Evolutionary conservation across 805 yeast genomes (phyloP).

Genomic region (Suhomyces pyralidae): DNA sequence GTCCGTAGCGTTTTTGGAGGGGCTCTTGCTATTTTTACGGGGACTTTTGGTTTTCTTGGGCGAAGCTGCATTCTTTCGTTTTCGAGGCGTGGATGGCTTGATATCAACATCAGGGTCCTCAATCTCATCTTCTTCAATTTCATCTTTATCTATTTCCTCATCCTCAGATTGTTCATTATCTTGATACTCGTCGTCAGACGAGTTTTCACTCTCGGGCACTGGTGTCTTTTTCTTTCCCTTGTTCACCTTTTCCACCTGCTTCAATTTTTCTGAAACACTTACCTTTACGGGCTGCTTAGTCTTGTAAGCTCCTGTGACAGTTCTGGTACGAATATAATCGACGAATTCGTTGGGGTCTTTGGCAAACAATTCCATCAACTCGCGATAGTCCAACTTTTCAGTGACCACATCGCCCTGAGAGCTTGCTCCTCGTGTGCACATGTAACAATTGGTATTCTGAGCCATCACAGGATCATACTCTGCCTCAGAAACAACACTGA

Average conservation of each 20-base stretch:
- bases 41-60: constrained; percentile 15
- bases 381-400: constrained; percentile 39
- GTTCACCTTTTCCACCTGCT: neutral
- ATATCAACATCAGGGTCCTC: neutral
- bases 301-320: constrained; percentile 25
- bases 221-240: neutral
- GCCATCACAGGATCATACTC: constrained; percentile 30
- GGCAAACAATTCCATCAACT: constrained; percentile 19
- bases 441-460: constrained; percentile 31
- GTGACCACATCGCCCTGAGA: constrained; percentile 31
- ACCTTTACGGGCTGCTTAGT: constrained; percentile 5
- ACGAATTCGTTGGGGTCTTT: constrained; percentile 28
- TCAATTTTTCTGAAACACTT: constrained; percentile 1
- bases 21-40: constrained; percentile 8
- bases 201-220: neutral
- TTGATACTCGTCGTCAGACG: neutral
- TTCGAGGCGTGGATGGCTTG: neutral
- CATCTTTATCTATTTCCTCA: constrained; percentile 11
- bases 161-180: neutral
- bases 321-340: constrained; percentile 24
- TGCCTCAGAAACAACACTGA: constrained; percentile 39
- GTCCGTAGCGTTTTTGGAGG: neutral
- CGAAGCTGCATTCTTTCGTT: constrained; percentile 22
- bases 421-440: constrained; percentile 45
- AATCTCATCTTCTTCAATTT: constrained; percentile 19